These are phyloP conservation scores for Schizophyllum amplum DNA, from an alignment of 1,284 basidiomycete species.

Conservation along the genomic window DNA sequence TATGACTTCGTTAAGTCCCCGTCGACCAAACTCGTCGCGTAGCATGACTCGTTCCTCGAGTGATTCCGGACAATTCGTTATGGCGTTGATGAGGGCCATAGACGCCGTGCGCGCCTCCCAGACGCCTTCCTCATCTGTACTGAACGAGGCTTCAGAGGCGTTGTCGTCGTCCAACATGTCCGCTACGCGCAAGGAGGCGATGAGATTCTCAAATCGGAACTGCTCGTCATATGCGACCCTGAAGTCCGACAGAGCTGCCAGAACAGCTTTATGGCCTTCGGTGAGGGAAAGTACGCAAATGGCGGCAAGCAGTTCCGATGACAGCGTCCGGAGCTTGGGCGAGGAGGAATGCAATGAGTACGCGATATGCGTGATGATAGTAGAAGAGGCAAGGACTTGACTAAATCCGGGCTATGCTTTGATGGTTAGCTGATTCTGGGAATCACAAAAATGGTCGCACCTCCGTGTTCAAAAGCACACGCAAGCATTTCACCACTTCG, in stretches of 20 bases:
- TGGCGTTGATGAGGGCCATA: slow-evolving; percentile 75
- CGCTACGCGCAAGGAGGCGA: slow-evolving; percentile 54
- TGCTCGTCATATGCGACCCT: slow-evolving; percentile 62
- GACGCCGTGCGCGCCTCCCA: slow-evolving; percentile 80
- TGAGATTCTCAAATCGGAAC: slow-evolving; percentile 76
- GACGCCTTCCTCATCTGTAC: slow-evolving; percentile 50
- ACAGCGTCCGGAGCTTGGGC: slow-evolving; percentile 63
- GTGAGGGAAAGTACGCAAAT: slow-evolving; percentile 69
- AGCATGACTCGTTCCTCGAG: slow-evolving; percentile 74
- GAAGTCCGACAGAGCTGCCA: slow-evolving; percentile 77
- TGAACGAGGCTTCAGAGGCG: slow-evolving; percentile 29
- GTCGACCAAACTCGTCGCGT: slow-evolving; percentile 71
- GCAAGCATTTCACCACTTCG: slow-evolving; percentile 74
- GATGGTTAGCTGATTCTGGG: not conserved
- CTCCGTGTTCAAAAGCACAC: slow-evolving; percentile 80
- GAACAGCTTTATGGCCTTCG: slow-evolving; percentile 68
- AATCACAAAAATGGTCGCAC: slow-evolving; percentile 33
- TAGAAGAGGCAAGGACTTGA: slow-evolving; percentile 57
- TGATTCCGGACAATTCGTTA: slow-evolving; percentile 70
- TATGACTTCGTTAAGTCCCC: slow-evolving; percentile 78
- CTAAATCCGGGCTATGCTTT: slow-evolving; percentile 59
- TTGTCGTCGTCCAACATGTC: slow-evolving; percentile 29
- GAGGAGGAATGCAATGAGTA: slow-evolving; percentile 64
- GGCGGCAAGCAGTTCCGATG: slow-evolving; percentile 76
- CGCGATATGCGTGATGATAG: slow-evolving; percentile 65